Percentiles rank a stretch among this genome's conserved stretches.
phyloP scores from a whole-genome alignment of 352 stramenopile genomes.

The Thalassiosira hispida region DNA sequence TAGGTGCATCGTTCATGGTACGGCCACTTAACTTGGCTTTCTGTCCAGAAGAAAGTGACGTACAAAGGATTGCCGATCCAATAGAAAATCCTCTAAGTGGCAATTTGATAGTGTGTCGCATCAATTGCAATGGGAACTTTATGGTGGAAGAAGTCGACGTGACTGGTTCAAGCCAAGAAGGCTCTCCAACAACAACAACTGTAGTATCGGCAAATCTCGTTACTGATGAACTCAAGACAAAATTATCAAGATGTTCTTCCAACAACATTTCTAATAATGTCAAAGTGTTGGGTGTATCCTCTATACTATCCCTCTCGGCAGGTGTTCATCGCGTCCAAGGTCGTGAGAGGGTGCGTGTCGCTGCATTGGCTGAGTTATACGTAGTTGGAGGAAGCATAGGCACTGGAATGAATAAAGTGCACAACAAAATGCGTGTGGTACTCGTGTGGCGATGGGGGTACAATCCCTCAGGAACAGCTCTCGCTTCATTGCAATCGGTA shows the following conservation, averaged over 20 bases:
- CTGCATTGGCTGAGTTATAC: constrained; percentile 62
- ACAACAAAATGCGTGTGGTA: constrained; percentile 58
- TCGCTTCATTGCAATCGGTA: constrained; percentile 66
- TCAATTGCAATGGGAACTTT: constrained; percentile 23
- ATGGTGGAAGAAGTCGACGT: constrained; percentile 49
- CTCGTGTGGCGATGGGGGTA: constrained; percentile 84
- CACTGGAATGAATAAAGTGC: not conserved
- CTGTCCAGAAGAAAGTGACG: not conserved
- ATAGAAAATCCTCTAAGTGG: constrained; percentile 71
- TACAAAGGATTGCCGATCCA: constrained; percentile 30
- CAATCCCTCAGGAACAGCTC: constrained; percentile 34
- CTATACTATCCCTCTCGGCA: constrained; percentile 60
- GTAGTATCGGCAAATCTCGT: constrained; percentile 57
- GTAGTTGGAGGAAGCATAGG: constrained; percentile 24
- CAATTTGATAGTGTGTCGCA: constrained; percentile 69
- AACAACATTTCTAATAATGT: constrained; percentile 38
- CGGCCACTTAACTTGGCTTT: constrained; percentile 22
- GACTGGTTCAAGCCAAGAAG: constrained; percentile 41
- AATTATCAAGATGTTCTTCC: constrained; percentile 42
- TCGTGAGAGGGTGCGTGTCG: constrained; percentile 61
- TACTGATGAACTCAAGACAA: constrained; percentile 62
- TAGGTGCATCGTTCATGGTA: constrained; percentile 37
- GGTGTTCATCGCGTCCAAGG: constrained; percentile 68
- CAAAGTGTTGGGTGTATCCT: constrained; percentile 56
- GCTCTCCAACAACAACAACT: constrained; percentile 31